Evolutionary conservation across 257 asterid genomes (phyloP).

Genomic region (Penstemon eatonii): DNA sequence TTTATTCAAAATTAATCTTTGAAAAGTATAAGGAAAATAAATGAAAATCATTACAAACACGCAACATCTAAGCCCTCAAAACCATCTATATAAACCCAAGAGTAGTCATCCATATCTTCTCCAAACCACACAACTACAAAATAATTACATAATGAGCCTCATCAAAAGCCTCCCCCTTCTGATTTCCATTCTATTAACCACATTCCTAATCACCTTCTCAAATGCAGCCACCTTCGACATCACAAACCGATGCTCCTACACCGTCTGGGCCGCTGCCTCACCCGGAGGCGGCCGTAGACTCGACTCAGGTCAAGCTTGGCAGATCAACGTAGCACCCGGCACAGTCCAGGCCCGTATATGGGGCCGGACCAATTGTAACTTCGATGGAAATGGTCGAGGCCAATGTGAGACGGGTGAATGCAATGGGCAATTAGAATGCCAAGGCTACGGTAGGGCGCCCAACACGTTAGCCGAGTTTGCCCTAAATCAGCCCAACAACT

Average conservation of each 20-base stretch:
- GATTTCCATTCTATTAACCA: neutral
- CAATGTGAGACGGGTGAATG: neutral
- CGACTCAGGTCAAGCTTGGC: slow-evolving; percentile 38
- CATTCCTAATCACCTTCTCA: slow-evolving; percentile 34
- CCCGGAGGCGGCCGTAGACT: slow-evolving; percentile 45
- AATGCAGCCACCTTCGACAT: slow-evolving; percentile 44
- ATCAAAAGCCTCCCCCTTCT: too few relatives aligned
- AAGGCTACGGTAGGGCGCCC: slow-evolving; percentile 39
- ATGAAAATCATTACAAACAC: too few relatives aligned
- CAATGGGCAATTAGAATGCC: neutral
- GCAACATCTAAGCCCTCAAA: too few relatives aligned
- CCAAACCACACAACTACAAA: too few relatives aligned
- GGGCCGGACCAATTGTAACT: slow-evolving; percentile 41
- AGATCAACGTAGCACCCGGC: slow-evolving; percentile 31
- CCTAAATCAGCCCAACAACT: slow-evolving; percentile 35
- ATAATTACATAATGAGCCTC: too few relatives aligned
- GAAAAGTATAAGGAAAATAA: too few relatives aligned
- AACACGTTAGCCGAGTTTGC: slow-evolving; percentile 50
- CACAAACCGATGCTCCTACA: slow-evolving; percentile 59
- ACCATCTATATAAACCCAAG: too few relatives aligned
- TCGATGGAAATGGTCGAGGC: slow-evolving; percentile 27
- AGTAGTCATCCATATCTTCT: too few relatives aligned
- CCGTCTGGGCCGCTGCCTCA: slow-evolving; percentile 57
- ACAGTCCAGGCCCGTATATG: slow-evolving; percentile 35
- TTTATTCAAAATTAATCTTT: too few relatives aligned